phyloP scores from a whole-genome alignment of 164 flowering plant genomes.

The Sextonia rubra region DNA sequence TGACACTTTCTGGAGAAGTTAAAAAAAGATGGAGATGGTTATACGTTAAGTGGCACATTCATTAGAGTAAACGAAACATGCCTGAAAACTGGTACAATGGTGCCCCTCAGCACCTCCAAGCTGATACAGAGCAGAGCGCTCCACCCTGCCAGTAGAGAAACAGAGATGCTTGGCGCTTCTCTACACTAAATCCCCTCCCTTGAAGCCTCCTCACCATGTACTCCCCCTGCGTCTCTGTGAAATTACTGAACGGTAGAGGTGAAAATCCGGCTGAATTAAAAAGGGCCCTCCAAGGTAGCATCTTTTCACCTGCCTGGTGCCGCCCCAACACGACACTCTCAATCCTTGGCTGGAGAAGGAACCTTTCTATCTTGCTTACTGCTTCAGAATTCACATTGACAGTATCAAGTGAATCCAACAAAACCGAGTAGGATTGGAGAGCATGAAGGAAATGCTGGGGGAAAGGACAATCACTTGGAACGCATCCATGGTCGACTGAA shows the following conservation, averaged over 20 bases:
- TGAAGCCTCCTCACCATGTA: slow-evolving; percentile 66
- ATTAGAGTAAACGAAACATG: slow-evolving; percentile 14
- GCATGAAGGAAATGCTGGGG: slow-evolving; percentile 53
- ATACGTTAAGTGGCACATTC: slow-evolving; percentile 36
- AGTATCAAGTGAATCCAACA: slow-evolving; percentile 73
- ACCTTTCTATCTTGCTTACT: slow-evolving; percentile 64
- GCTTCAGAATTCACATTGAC: slow-evolving; percentile 40
- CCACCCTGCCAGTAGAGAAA: slow-evolving; percentile 75
- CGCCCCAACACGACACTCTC: slow-evolving; percentile 49
- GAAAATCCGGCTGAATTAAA: slow-evolving; percentile 58
- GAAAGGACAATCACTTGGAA: slow-evolving; percentile 57
- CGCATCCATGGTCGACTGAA: slow-evolving; percentile 61
- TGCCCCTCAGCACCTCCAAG: slow-evolving; percentile 71
- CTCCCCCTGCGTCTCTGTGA: slow-evolving; percentile 80
- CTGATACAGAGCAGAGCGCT: slow-evolving; percentile 78
- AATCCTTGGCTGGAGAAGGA: slow-evolving; percentile 54
- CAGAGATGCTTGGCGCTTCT: slow-evolving; percentile 74
- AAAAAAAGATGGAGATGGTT: slow-evolving; percentile 10
- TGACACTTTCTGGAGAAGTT: slow-evolving; percentile 7
- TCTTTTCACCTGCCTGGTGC: slow-evolving; percentile 36
- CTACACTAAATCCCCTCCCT: slow-evolving; percentile 73
- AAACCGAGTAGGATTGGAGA: slow-evolving; percentile 41
- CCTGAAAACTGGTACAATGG: slow-evolving; percentile 20
- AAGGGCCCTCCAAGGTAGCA: slow-evolving; percentile 55
- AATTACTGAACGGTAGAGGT: slow-evolving; percentile 65